Base-by-base conservation (phyloP, 805 yeast genomes). In the Scheffersomyces lignosus region DNA sequence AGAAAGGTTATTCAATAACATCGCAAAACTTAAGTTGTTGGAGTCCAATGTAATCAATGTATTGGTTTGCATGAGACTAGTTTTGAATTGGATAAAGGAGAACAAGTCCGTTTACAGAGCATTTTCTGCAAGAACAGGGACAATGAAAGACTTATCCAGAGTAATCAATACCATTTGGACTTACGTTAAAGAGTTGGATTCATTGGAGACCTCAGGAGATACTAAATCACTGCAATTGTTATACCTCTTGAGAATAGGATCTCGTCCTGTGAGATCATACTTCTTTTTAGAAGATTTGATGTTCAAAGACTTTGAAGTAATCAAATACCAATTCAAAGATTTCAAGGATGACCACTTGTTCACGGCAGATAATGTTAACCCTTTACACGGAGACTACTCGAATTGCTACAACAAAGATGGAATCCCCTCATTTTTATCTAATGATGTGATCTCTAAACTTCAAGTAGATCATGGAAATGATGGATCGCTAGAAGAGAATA, bases 201-300 rank as follows among this genome's bases (percentile, higher is more conserved):
- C 24, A 7, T 7, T 20, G 7, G 24, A 10, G 9, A n/a, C n/a
- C n/a, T n/a, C 9, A 31, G 28, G 27, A 15, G 40, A 27, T 5
- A 27, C 33, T 13, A 28, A 33, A 16, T 28, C 20, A 12, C 28
- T 29, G 31, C 23, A 32, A 23, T 29, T 37, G 18, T 12, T 29
- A 14, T 41, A 42, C 9, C 32, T 45, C 2, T 18, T 42, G 37
- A 49, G 33, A n/a, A n/a, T n/a, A n/a, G 37, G 30, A 38, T 33
- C 68, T 50, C 36, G 67, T 34, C 83, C 84, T 12, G 44, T 52
- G 5, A 69, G 91, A 55, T 49, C 55, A 2, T 74, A 78, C 38
- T 75, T 73, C 36, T 83, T 82, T 51, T 59, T 66, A 30, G 91
- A 85, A 50, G 93, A 84, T 60, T 78, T 82, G 10, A 58, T 68